Conservation (phyloP, 1,284 basidiomycete genomes). For the Blastosporella zonata region DNA sequence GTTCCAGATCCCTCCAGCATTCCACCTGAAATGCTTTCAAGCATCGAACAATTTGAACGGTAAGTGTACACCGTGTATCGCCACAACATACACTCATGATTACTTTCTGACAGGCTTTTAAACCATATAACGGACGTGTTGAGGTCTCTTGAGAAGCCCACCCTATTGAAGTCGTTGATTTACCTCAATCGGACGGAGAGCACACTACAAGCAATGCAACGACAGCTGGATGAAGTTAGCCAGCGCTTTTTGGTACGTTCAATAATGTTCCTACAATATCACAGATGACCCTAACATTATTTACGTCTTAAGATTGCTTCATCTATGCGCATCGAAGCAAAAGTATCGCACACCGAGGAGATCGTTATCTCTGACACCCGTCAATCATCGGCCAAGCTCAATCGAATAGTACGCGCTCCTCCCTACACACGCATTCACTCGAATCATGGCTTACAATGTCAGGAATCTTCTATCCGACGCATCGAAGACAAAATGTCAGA, state of each 20-base stretch:
- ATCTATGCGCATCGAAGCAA: not conserved
- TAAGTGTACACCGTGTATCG: not conserved
- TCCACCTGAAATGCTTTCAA: not conserved
- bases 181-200: not conserved
- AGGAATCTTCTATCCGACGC: too few species aligned
- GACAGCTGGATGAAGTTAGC: not conserved
- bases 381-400: not conserved
- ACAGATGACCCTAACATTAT: too few species aligned
- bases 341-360: not conserved
- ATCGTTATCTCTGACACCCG: not conserved
- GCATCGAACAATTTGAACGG: not conserved
- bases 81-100: not conserved
- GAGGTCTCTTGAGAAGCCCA: not conserved
- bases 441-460: too few species aligned
- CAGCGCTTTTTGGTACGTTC: not conserved
- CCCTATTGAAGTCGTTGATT: not conserved
- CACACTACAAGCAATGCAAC: not conserved
- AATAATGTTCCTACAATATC: not conserved
- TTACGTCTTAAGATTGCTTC: not conserved
- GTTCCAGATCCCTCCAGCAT: not conserved
- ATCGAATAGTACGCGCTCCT: too few species aligned
- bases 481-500: too few species aligned
- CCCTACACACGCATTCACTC: too few species aligned
- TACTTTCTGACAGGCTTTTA: not conserved
- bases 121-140: not conserved